Base-by-base conservation (phyloP, 257 asterid genomes). In the Eucommia ulmoides region DNA sequence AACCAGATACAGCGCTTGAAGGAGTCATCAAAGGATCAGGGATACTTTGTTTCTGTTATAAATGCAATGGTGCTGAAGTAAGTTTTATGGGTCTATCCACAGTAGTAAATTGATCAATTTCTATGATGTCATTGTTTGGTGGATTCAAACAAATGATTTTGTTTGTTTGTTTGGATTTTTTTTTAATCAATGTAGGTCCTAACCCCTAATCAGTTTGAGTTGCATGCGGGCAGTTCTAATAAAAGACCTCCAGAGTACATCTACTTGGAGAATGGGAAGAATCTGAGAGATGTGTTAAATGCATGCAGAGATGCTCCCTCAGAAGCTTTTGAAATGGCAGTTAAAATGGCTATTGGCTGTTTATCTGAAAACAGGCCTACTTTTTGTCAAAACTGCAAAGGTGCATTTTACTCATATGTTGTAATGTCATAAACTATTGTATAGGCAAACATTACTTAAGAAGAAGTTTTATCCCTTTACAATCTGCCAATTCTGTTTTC, bases 241-340 rank as follows among this genome's bases (percentile, higher is more conserved):
- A 88, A 78, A 64, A 82, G 83, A 20, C 94, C 95, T 38, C 76
- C 93, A 19, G 95, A 88, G 29, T 82, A 75, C 55, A 80, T 82
- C 12, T 76, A 64, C 71, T 66, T 88, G 77, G 82, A 78, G 35
- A 88, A 84, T 48, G 94, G 97, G 33, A 84, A 68, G 54, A 66
- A 68, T 41, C 80, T 88, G 7, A 67, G 80, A 50, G 95, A 88
- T 23, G 83, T 88, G 54, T 56, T 88, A 51, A 74, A 66, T 46
- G 81, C 74, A 22, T 88, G 97, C 69, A 88, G 74, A 60, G 69
- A 42, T 64, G 78, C 65, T 63, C 63, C 51, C 35, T 53, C 70
- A 41, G 83, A 74, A 17, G 67, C 82, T 10, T 38, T 82, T 67
- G 89, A 82, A 60, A 23, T 49, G 24, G 81, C 72, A 17, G 79